phyloP scores from a whole-genome alignment of 495 filamentous ascomycete species.

The Xylaria telfairii region DNA sequence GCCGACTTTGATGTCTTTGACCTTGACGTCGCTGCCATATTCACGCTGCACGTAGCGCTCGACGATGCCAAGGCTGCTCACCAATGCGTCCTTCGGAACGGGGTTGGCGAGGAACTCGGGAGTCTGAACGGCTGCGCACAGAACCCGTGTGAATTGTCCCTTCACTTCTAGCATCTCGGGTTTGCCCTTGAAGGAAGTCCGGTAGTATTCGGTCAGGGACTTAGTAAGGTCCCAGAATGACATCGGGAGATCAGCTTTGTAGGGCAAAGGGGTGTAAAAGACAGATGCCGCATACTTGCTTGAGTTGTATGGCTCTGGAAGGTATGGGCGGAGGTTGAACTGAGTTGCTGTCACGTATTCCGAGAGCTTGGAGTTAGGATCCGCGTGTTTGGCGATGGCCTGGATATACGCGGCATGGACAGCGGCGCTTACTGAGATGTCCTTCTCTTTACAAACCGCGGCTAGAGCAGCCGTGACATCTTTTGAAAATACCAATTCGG shows the following conservation, averaged over 20 bases:
- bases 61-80: constrained; percentile 29
- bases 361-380: constrained; percentile 27
- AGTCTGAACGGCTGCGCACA: constrained; percentile 22
- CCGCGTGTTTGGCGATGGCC: constrained; percentile 26
- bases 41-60: constrained; percentile 28
- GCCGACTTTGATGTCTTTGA: constrained; percentile 27
- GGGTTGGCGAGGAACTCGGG: constrained; percentile 31
- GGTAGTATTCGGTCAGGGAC: constrained; percentile 29
- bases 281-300: constrained; percentile 28
- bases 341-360: constrained; percentile 31
- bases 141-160: constrained; percentile 23
- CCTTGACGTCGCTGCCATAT: constrained; percentile 31
- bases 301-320: constrained; percentile 28
- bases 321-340: constrained; percentile 32
- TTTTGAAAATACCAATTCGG: constrained; percentile 26
- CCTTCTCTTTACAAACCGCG: constrained; percentile 24
- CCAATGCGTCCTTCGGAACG: constrained; percentile 29
- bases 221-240: constrained; percentile 24
- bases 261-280: constrained; percentile 28
- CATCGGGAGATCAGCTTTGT: constrained; percentile 26
- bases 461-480: constrained; percentile 24
- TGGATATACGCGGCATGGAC: constrained; percentile 31
- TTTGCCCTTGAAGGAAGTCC: constrained; percentile 25
- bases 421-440: constrained; percentile 21
- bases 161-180: constrained; percentile 26